A percentile compares a stretch with the other conserved stretches of the same genome.
Conservation (phyloP, 78 protist genomes). For the Dictyostelium capitatum region DNA sequence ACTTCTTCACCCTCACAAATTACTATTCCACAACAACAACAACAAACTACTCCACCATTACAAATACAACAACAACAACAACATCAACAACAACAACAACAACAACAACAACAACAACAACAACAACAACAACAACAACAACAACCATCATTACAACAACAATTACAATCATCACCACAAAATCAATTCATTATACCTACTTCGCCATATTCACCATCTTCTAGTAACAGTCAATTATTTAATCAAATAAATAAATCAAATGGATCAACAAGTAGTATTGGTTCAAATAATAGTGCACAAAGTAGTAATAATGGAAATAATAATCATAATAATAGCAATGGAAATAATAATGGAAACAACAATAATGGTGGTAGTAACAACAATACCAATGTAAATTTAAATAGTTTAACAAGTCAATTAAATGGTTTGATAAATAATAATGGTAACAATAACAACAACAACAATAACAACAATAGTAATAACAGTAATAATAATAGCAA, state of each 20-base stretch:
- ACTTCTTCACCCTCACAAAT: not conserved
- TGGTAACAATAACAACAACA: not conserved
- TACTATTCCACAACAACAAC: not conserved
- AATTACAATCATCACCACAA: not conserved
- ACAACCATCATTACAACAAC: not conserved
- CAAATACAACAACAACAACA: conserved; percentile 11
- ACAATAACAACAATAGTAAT: not conserved
- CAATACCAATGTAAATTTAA: not conserved
- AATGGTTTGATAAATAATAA: not conserved
- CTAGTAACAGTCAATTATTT: not conserved
- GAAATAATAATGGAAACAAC: not conserved
- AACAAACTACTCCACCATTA: not conserved
- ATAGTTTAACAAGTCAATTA: not conserved
- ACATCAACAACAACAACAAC: conserved; percentile 21
- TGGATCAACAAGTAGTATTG: not conserved
- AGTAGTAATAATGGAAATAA: not conserved
- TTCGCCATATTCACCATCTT: conserved; percentile 4
- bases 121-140: not conserved
- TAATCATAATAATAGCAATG: not conserved
- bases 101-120: not conserved
- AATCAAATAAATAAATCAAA: conserved; percentile 4
- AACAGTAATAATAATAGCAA: not conserved
- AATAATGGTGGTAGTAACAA: not conserved
- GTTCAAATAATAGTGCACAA: not conserved
- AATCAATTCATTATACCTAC: conserved; percentile 2